phyloP scores from a whole-genome alignment of 169 alveolate species.

The Plasmodium berghei region DNA sequence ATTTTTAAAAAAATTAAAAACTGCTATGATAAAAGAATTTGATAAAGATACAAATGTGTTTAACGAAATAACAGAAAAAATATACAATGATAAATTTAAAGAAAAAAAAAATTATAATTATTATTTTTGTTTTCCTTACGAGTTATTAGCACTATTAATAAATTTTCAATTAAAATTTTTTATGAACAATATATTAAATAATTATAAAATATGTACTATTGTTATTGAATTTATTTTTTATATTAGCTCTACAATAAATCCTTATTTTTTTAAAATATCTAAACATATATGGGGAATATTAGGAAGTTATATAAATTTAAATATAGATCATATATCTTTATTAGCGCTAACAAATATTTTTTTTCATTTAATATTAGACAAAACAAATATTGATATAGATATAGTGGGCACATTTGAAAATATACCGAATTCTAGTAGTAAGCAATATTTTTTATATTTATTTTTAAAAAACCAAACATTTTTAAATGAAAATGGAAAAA shows the following conservation, averaged over 20 bases:
- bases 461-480: slow-evolving; percentile 58
- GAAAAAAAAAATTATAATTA: background rate
- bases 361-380: slow-evolving; percentile 23
- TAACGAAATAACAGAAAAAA: background rate
- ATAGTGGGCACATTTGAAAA: background rate
- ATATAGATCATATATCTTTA: slow-evolving; percentile 4
- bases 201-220: slow-evolving; percentile 30
- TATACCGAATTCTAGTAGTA: background rate
- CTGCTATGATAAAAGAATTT: background rate
- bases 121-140: slow-evolving; percentile 53
- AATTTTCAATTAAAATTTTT: slow-evolving; percentile 54
- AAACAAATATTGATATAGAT: background rate
- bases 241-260: slow-evolving; percentile 56
- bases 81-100: background rate
- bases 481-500: slow-evolving; percentile 43
- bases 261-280: slow-evolving; percentile 46
- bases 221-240: slow-evolving; percentile 47
- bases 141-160: slow-evolving; percentile 16
- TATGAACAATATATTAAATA: slow-evolving; percentile 21
- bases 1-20: slow-evolving; percentile 34
- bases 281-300: slow-evolving; percentile 32
- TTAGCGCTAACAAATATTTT: slow-evolving; percentile 20
- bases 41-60: background rate
- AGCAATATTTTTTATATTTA: slow-evolving; percentile 38
- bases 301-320: slow-evolving; percentile 20